Percentiles rank a stretch among this genome's conserved stretches.
These are phyloP conservation scores for Talaromyces funiculosus DNA, from an alignment of 2,329 filamentous ascomycete genomes.

Conservation along the genomic window DNA sequence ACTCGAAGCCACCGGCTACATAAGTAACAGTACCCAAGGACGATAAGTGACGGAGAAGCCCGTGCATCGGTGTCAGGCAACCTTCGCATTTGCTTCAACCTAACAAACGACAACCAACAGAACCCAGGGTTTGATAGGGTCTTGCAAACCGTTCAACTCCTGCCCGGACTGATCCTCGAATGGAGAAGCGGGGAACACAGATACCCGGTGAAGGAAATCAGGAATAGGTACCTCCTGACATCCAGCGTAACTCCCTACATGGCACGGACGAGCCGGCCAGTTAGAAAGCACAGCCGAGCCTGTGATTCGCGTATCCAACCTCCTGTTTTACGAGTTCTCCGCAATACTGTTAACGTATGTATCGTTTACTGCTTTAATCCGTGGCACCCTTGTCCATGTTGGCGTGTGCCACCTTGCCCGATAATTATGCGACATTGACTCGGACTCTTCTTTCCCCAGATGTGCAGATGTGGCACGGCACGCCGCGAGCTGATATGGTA, in stretches of 20 bases:
- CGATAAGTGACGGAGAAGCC: neutral
- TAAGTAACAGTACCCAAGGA: neutral
- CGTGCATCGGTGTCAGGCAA: neutral
- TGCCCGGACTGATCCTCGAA: neutral
- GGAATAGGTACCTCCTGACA: neutral
- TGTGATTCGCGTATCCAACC: neutral
- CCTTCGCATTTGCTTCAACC: neutral
- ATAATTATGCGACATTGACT: neutral
- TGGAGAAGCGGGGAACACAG: neutral
- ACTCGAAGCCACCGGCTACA: neutral
- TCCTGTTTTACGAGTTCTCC: neutral
- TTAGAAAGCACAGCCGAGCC: neutral
- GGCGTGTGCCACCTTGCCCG: neutral
- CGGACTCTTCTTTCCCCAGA: neutral
- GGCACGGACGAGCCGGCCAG: neutral
- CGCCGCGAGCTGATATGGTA: neutral
- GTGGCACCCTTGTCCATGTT: neutral
- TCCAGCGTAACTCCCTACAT: neutral
- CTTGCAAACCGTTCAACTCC: neutral
- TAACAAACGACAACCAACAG: neutral
- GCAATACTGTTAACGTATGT: neutral
- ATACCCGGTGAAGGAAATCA: slow-evolving; percentile 1
- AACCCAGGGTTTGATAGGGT: neutral
- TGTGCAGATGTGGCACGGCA: neutral
- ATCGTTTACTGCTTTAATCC: neutral